These are phyloP conservation scores for Ophiostoma angusticollis DNA, from an alignment of 2,329 filamentous ascomycete species.

Conservation along the genomic window DNA sequence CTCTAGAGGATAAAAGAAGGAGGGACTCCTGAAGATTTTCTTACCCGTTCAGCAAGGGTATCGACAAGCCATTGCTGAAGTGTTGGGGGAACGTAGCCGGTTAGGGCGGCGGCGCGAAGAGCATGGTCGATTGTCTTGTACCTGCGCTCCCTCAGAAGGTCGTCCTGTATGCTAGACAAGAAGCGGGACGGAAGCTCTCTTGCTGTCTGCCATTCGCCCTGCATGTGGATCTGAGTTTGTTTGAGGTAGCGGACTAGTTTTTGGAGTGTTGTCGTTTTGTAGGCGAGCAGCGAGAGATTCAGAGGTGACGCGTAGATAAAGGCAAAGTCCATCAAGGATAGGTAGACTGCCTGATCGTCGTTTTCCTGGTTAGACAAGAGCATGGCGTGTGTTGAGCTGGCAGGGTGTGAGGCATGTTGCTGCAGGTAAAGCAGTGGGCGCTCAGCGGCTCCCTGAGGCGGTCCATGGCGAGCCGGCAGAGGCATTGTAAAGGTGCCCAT, in stretches of 20 bases:
- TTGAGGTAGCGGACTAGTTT: conserved; percentile 76
- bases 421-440: conserved; percentile 21
- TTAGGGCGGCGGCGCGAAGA: conserved; percentile 72
- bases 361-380: conserved; percentile 34
- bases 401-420: conserved; percentile 57
- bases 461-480: conserved; percentile 15
- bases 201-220: conserved; percentile 70
- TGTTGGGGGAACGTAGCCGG: conserved; percentile 62
- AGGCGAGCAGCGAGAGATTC: conserved; percentile 71
- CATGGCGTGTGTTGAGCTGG: conserved; percentile 64
- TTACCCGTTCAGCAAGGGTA: conserved; percentile 63
- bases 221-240: conserved; percentile 67
- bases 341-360: conserved; percentile 34
- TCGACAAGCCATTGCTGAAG: conserved; percentile 84
- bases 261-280: conserved; percentile 76
- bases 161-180: conserved; percentile 62
- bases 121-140: conserved; percentile 53
- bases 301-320: conserved; percentile 69
- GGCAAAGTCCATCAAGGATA: conserved; percentile 71
- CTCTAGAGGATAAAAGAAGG: neutral
- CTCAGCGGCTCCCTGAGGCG: neutral
- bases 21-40: conserved; percentile 13
- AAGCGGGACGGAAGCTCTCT: conserved; percentile 70
- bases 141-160: conserved; percentile 52
- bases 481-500: conserved; percentile 53